Evolutionary conservation across 2,329 filamentous ascomycete species (phyloP), one percentile per base, ranked within the genome.

Genomic region (Xylariaceae sp.): DNA sequence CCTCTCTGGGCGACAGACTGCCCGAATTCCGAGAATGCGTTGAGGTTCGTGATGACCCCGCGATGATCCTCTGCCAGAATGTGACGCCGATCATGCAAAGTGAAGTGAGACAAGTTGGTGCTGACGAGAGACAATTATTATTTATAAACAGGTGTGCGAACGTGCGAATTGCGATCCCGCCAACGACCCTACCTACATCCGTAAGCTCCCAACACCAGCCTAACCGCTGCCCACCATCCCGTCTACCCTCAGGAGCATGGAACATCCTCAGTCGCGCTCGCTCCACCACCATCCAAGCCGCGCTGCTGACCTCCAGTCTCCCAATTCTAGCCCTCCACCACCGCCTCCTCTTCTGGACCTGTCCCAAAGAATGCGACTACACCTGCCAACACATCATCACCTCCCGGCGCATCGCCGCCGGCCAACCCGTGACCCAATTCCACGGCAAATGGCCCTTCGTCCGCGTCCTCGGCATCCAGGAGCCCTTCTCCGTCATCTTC

Each of bases 401-500:
- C 58, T 76, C 84, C 67, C 77, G 77, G 60, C 90, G 93, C 64
- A 76, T 92, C 65, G 78, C 83, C 30, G 78, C 82, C 63, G 82
- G 85, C 61, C 83, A 85, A 35, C 82, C 86, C 9, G 75, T 97
- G 53, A 87, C 93, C 58, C 94, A 99, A 77, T 99, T 92, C 80
- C 92, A 99, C 78, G 94, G 94, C 37, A 99, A 99, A 82, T 99
- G 94, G 94, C 94, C 94, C 45, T 99, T 99, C 77, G 81, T 87
- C 74, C 89, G 94, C 66, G 82, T 97, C 70, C 76, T 95, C 56
- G 94, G 94, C 73, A 88, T 96, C 79, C 94, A 99, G 77, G 94
- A 99, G 77, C 92, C 93, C 60, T 91, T 92, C 73, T 92, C 88
- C 54, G 93, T 97, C 66, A 79, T 97, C 71, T 99, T 97, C 81